phyloP scores from a whole-genome alignment of 495 filamentous ascomycete genomes.

The Entonaema liquescens region DNA sequence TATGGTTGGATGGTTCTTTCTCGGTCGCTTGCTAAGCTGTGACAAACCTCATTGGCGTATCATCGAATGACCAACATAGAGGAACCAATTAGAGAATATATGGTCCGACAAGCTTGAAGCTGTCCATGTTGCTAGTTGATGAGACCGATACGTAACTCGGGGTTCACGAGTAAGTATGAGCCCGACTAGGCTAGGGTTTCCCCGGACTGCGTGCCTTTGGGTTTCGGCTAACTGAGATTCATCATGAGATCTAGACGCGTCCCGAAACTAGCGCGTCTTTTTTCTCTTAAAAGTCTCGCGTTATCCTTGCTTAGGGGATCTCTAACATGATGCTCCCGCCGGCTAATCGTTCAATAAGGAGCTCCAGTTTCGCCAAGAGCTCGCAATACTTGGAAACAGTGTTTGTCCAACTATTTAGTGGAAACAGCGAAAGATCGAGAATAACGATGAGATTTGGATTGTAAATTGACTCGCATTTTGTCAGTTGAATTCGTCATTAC shows the following conservation, averaged over 20 bases:
- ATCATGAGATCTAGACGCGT: constrained; percentile 34
- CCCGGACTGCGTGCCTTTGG: constrained; percentile 18
- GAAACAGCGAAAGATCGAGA: not conserved
- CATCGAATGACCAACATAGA: not conserved
- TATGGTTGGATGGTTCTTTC: not conserved
- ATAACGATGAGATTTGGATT: not conserved
- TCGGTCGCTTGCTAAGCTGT: constrained; percentile 15
- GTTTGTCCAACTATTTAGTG: not conserved
- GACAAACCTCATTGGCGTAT: constrained; percentile 17
- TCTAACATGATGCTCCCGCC: constrained; percentile 26
- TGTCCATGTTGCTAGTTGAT: constrained; percentile 21
- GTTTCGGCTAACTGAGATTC: constrained; percentile 16
- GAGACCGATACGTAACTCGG: constrained; percentile 15
- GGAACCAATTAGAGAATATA: not conserved
- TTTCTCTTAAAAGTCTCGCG: constrained; percentile 23
- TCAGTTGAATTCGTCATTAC: not conserved
- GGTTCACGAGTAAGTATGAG: constrained; percentile 5
- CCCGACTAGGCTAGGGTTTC: constrained; percentile 22
- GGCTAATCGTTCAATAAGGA: constrained; percentile 30
- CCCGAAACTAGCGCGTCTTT: constrained; percentile 33
- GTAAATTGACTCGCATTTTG: not conserved
- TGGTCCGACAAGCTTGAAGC: constrained; percentile 20
- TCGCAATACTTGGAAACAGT: not conserved
- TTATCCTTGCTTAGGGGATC: constrained; percentile 36
- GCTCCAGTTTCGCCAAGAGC: constrained; percentile 28